These are phyloP conservation scores for Allium sativum DNA, from an alignment of 106 monocot genomes.

Conservation along the genomic window DNA sequence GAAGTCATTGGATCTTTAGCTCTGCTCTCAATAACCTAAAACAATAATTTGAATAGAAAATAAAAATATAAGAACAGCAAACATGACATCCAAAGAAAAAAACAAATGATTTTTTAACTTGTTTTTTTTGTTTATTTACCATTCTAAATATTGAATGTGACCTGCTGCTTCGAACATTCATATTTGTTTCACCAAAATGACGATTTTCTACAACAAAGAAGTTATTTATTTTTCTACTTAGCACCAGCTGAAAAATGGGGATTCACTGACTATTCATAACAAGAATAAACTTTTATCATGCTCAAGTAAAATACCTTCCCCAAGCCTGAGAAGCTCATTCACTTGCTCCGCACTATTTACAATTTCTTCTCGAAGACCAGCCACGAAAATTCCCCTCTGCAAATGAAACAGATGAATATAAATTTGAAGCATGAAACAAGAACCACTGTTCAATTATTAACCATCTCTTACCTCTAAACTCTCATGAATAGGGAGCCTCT, in stretches of 20 bases:
- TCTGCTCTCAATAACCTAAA: conserved; percentile 93
- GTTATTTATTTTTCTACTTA: too few species aligned
- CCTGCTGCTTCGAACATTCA: conserved; percentile 86
- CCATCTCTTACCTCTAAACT: conserved; percentile 82
- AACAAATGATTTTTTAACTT: too few species aligned
- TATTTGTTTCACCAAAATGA: conserved; percentile 94
- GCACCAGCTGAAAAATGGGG: too few species aligned
- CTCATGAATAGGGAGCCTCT: conserved; percentile 90
- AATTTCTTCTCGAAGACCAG: conserved; percentile 83
- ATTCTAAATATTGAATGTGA: conserved; percentile 98
- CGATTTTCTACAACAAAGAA: conserved; percentile 52
- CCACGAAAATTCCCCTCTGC: conserved; percentile 84
- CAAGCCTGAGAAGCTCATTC: conserved; percentile 64
- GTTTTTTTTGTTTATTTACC: too few species aligned
- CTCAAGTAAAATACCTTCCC: conserved; percentile 86
- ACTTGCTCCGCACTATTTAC: conserved; percentile 86
- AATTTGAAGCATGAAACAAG: too few species aligned
- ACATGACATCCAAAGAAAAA: not conserved
- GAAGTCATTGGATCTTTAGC: conserved; percentile 28
- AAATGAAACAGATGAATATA: not conserved
- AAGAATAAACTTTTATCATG: too few species aligned
- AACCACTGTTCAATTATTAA: too few species aligned
- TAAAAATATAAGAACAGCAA: conserved; percentile 3
- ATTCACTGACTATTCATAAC: too few species aligned
- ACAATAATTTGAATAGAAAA: not conserved